These are phyloP conservation scores for Apiospora hydei DNA, from an alignment of 2,329 filamentous ascomycete species.

Conservation along the genomic window DNA sequence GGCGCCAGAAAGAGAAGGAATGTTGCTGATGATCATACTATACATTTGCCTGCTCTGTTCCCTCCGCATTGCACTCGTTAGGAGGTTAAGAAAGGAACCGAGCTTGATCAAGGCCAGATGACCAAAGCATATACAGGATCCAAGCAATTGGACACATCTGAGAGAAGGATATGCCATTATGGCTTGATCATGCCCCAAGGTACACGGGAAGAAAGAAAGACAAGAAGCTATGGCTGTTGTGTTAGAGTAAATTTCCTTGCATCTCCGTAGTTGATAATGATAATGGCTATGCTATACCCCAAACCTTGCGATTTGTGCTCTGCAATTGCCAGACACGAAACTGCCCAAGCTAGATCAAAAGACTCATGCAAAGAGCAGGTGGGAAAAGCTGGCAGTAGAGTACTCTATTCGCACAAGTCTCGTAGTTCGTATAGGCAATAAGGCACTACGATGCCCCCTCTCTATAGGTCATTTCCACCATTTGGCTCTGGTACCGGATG, in stretches of 20 bases:
- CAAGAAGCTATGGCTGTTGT: background rate
- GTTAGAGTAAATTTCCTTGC: conserved; percentile 15
- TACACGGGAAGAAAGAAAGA: background rate
- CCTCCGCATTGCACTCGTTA: background rate
- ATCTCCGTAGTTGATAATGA: conserved; percentile 12
- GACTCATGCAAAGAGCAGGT: background rate
- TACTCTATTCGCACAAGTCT: conserved; percentile 14
- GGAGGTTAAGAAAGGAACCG: background rate
- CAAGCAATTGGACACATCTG: background rate
- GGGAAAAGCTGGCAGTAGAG: background rate
- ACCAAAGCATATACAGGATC: background rate
- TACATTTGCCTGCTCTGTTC: background rate
- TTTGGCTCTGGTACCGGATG: background rate
- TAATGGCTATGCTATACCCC: background rate
- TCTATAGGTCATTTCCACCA: background rate
- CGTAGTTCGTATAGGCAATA: conserved; percentile 15
- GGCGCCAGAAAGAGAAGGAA: background rate
- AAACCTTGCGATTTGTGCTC: background rate
- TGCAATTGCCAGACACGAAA: background rate
- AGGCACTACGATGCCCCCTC: background rate
- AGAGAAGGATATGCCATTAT: background rate
- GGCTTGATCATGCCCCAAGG: background rate
- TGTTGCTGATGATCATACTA: background rate
- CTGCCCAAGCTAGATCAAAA: background rate
- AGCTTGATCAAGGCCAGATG: background rate